These are phyloP conservation scores for Taxillus chinensis DNA, from an alignment of 164 flowering plant genomes.

Conservation along the genomic window DNA sequence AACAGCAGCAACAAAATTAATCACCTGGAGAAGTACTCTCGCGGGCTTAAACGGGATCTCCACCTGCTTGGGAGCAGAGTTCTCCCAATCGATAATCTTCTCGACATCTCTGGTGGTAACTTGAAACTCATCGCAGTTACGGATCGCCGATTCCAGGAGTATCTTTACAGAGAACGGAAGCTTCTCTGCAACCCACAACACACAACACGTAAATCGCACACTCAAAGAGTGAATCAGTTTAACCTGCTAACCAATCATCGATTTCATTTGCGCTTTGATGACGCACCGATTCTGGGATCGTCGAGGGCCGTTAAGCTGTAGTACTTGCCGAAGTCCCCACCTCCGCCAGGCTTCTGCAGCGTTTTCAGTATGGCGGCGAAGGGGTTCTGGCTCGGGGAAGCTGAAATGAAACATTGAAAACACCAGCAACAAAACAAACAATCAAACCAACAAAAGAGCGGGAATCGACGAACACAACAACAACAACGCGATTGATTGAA, in stretches of 20 bases:
- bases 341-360: conserved; percentile 52
- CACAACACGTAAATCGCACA: background rate
- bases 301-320: conserved; percentile 81
- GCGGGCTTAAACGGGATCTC: conserved; percentile 99
- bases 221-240: background rate
- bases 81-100: conserved; percentile 97
- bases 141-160: conserved; percentile 85
- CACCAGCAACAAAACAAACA: background rate
- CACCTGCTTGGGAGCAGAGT: conserved; percentile 75
- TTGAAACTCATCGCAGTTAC: conserved; percentile 91
- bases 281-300: conserved; percentile 72
- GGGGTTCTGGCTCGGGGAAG: conserved; percentile 24
- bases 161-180: conserved; percentile 82
- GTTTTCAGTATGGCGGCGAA: conserved; percentile 33
- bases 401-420: conserved; percentile 19
- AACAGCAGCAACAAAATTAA: too few species aligned
- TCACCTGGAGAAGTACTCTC: conserved; percentile 85
- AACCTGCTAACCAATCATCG: background rate
- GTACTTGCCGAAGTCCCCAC: conserved; percentile 81
- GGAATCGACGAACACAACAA: too few species aligned
- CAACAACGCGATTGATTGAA: too few species aligned
- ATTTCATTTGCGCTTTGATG: background rate
- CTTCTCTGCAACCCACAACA: conserved; percentile 37
- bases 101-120: conserved; percentile 83
- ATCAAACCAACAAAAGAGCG: too few species aligned